Evolutionary conservation across 176 grass and related monocot species (phyloP).

Genomic region (Oropetium thomaeum): DNA sequence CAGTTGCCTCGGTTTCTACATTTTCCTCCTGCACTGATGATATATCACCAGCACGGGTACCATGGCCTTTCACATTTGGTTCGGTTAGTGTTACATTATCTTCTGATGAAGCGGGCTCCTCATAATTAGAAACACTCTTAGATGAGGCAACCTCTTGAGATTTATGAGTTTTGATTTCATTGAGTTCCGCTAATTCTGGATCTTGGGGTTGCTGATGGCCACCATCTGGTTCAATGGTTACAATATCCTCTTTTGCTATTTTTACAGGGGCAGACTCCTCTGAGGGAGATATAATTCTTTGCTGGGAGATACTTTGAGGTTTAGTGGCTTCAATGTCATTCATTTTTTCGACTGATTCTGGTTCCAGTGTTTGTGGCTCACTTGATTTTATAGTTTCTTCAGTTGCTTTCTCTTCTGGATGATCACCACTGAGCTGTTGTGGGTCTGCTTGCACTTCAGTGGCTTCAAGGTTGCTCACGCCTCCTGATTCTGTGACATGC

Average conservation of each 20-base stretch:
- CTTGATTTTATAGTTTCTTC: constrained; percentile 24
- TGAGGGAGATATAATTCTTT: constrained; percentile 2
- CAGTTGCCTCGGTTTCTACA: background rate
- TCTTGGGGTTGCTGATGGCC: constrained; percentile 13
- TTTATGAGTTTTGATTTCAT: constrained; percentile 21
- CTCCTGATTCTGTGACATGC: constrained; percentile 20
- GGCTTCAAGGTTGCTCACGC: constrained; percentile 11
- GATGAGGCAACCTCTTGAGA: constrained; percentile 20
- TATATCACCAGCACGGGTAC: constrained; percentile 2
- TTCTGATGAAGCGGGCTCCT: constrained; percentile 9
- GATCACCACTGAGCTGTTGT: background rate
- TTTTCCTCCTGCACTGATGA: constrained; percentile 19
- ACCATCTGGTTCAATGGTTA: constrained; percentile 4
- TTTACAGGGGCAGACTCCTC: constrained; percentile 30
- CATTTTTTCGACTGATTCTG: constrained; percentile 16
- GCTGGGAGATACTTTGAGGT: background rate
- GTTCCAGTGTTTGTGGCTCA: constrained; percentile 4
- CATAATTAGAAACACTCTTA: constrained; percentile 5
- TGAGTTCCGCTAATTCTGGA: constrained; percentile 29
- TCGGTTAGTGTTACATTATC: constrained; percentile 3
- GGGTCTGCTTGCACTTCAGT: constrained; percentile 10
- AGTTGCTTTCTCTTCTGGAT: constrained; percentile 11
- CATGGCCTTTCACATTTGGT: constrained; percentile 11
- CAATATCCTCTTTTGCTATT: constrained; percentile 1
- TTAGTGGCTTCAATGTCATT: background rate